Evolutionary conservation across 2,329 filamentous ascomycete genomes (phyloP).

Genomic region (Colletotrichum sojae): DNA sequence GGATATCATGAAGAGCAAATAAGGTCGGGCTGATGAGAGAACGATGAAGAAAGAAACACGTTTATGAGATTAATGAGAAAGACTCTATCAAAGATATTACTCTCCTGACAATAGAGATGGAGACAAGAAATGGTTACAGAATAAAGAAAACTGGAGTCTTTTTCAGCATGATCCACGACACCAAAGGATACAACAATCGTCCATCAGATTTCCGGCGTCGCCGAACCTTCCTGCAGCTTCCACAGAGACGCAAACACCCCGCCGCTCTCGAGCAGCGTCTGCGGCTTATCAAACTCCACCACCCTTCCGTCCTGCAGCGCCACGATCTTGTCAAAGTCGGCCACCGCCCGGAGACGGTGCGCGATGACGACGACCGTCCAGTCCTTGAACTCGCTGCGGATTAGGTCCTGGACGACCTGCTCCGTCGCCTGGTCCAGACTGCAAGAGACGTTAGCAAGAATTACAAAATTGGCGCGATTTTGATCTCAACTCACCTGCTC

Average conservation of each 20-base stretch:
- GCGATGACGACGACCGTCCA: constrained; percentile 64
- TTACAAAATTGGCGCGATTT: not conserved
- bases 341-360: constrained; percentile 61
- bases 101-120: not conserved
- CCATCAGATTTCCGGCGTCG: no score
- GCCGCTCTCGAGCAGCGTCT: constrained; percentile 11
- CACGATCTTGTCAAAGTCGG: constrained; percentile 65
- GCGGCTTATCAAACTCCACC: constrained; percentile 17
- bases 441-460: constrained; percentile 19
- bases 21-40: not conserved
- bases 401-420: constrained; percentile 48
- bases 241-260: constrained; percentile 26
- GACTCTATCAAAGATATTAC: not conserved
- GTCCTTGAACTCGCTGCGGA: constrained; percentile 47
- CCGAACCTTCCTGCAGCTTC: constrained; percentile 26
- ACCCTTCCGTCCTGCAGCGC: constrained; percentile 26
- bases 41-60: not conserved
- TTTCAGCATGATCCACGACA: no score
- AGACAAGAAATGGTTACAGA: no score
- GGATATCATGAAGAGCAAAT: constrained; percentile 27
- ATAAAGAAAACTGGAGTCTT: no score
- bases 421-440: constrained; percentile 52
- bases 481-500: constrained; percentile 50
- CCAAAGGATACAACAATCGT: no score
- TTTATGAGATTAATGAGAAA: not conserved